Percentiles rank a stretch among this genome's conserved stretches.
phyloP scores from a whole-genome alignment of 345 rosid species.

The Populus nigra region DNA sequence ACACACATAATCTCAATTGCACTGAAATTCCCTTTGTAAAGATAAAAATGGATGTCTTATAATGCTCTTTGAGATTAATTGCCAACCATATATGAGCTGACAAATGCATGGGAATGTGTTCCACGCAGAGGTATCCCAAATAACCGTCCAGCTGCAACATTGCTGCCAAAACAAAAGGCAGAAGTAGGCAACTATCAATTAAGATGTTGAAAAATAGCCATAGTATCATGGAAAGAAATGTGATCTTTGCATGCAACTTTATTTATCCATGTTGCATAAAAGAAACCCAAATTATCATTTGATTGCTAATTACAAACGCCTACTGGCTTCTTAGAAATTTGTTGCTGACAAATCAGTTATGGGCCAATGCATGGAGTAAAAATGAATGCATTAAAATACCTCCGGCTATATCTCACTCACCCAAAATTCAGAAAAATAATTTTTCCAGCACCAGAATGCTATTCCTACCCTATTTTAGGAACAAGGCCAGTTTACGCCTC shows the following conservation, averaged over 20 bases:
- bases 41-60: not conserved
- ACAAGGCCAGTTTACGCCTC: not conserved
- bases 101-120: conserved; percentile 98
- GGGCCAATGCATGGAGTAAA: not conserved
- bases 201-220: not conserved
- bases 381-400: not conserved
- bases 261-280: not conserved
- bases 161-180: conserved; percentile 43
- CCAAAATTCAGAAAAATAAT: not conserved
- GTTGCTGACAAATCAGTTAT: not conserved
- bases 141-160: conserved; percentile 87
- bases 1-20: not conserved
- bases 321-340: not conserved
- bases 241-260: not conserved
- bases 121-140: conserved; percentile 96
- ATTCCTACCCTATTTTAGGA: not conserved
- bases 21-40: not conserved
- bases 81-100: conserved; percentile 95
- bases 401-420: not conserved
- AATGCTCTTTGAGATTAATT: conserved; percentile 5
- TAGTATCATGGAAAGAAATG: not conserved
- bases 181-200: conserved; percentile 11
- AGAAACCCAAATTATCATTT: not conserved
- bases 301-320: not conserved
- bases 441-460: not conserved